Conservation (phyloP, 1,139 yeast genomes). For the Pichia sp. region DNA sequence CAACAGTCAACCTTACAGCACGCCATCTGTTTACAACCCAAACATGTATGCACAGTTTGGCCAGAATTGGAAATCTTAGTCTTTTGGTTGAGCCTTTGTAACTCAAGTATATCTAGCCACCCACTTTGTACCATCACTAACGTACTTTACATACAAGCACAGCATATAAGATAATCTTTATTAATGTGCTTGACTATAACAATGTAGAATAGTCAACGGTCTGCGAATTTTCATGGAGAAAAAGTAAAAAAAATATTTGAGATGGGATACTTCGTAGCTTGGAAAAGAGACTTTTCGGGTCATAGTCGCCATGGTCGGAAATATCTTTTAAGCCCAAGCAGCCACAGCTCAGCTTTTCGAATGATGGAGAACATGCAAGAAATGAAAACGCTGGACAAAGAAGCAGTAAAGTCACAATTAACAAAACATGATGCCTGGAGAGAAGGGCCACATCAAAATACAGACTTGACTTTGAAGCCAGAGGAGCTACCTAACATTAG, state of each 20-base stretch:
- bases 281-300: not conserved
- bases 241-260: not conserved
- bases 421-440: conserved; percentile 22
- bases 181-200: too few species aligned
- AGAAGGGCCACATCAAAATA: conserved; percentile 24
- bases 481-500: conserved; percentile 35
- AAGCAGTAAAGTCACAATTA: conserved; percentile 11
- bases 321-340: not conserved
- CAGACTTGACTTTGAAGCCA: conserved; percentile 25
- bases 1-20: conserved; percentile 34
- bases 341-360: not conserved
- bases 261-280: not conserved
- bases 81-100: too few species aligned
- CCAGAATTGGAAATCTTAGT: conserved; percentile 19
- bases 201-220: not conserved
- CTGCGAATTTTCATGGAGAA: not conserved
- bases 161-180: too few species aligned
- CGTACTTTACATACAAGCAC: not conserved
- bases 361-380: not conserved
- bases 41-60: conserved; percentile 40
- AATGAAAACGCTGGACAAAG: not conserved
- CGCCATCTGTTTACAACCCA: conserved; percentile 45
- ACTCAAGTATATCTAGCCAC: too few species aligned
- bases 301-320: not conserved
- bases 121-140: too few species aligned